A percentile compares a stretch with the other conserved stretches of the same genome.
phyloP scores from a whole-genome alignment of 305 asterid genomes.

The Ilex paraguariensis region DNA sequence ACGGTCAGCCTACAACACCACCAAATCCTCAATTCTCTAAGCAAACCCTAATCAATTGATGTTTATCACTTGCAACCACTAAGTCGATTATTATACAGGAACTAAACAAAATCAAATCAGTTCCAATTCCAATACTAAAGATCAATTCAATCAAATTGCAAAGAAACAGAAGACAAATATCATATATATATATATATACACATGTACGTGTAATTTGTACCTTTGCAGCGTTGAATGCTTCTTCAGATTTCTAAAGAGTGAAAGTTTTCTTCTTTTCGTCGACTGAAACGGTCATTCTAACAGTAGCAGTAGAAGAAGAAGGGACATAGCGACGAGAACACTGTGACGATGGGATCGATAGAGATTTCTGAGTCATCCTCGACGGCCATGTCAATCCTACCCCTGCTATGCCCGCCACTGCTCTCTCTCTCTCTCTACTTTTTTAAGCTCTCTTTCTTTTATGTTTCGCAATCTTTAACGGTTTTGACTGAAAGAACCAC shows the following conservation, averaged over 20 bases:
- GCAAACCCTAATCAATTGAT: no score
- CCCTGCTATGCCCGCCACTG: slow-evolving; percentile 15
- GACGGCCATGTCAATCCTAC: slow-evolving; percentile 24
- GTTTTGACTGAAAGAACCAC: no score
- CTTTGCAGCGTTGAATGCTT: slow-evolving; percentile 93
- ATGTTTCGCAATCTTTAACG: no score
- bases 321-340: slow-evolving; percentile 6
- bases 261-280: slow-evolving; percentile 75
- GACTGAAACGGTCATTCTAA: slow-evolving; percentile 52
- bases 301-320: slow-evolving; percentile 20
- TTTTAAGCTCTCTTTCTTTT: neutral
- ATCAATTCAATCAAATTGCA: no score
- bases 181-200: neutral
- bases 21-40: no score
- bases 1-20: no score
- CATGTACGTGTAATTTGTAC: slow-evolving; percentile 19
- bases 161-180: no score
- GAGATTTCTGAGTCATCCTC: slow-evolving; percentile 14
- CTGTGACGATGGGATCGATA: slow-evolving; percentile 13
- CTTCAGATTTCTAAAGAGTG: slow-evolving; percentile 82
- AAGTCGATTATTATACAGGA: neutral
- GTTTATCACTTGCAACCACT: no score
- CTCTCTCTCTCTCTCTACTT: neutral
- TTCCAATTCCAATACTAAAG: neutral
- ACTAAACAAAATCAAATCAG: no score